These are phyloP conservation scores for Amaranthus hypochondriacus DNA, from an alignment of 148 eudicot genomes.

Conservation along the genomic window DNA sequence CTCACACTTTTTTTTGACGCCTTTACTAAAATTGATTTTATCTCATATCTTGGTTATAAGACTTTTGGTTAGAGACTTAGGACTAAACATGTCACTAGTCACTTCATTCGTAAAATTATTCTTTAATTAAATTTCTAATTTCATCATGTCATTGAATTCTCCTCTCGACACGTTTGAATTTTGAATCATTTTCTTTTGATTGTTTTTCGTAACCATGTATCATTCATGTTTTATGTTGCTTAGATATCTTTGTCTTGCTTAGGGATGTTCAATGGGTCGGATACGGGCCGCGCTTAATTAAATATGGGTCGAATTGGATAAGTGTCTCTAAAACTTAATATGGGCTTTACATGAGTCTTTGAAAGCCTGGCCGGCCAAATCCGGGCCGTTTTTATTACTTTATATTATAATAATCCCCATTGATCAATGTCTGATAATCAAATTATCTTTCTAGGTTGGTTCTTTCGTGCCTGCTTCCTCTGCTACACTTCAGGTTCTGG, in stretches of 20 bases:
- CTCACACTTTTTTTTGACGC: not conserved
- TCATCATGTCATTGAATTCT: not conserved
- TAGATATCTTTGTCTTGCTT: not conserved
- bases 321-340: too few species aligned
- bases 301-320: too few species aligned
- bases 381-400: too few species aligned
- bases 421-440: too few species aligned
- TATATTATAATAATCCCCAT: too few species aligned
- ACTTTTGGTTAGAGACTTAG: not conserved
- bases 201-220: not conserved
- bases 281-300: too few species aligned
- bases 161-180: not conserved
- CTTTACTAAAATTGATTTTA: not conserved
- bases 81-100: not conserved
- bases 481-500: constrained; percentile 77
- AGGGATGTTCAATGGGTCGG: not conserved
- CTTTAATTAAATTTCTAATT: not conserved
- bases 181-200: not conserved
- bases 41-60: not conserved
- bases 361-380: too few species aligned
- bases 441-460: constrained; percentile 54
- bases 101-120: not conserved
- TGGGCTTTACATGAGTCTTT: too few species aligned
- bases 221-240: not conserved
- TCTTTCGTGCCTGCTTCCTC: constrained; percentile 89